A percentile compares a stretch with the other conserved stretches of the same genome.
phyloP scores from a whole-genome alignment of 192 early-diverging fungal genomes.

The Geranomyces michiganensis region DNA sequence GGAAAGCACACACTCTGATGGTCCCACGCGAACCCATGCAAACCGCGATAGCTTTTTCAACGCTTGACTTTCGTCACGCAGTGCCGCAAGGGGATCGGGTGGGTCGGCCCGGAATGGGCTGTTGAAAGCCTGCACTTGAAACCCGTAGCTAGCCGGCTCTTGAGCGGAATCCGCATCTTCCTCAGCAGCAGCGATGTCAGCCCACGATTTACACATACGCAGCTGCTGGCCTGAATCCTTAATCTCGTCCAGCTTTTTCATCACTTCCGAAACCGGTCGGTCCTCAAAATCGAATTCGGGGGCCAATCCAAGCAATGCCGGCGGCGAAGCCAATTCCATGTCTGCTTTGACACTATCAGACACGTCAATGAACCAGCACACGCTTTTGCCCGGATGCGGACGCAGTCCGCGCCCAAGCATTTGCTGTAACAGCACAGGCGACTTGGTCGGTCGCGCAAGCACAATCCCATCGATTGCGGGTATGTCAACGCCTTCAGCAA shows the following conservation, averaged over 20 bases:
- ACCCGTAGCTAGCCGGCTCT: background rate
- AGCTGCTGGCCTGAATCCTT: background rate
- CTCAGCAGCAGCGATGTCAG: background rate
- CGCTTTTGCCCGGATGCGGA: constrained; percentile 54
- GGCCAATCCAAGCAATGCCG: constrained; percentile 81
- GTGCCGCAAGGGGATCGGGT: background rate
- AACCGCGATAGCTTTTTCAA: constrained; percentile 17
- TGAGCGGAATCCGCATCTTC: background rate
- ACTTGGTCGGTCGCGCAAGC: constrained; percentile 83
- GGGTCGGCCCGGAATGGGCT: background rate
- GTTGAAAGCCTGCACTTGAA: background rate
- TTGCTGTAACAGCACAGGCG: constrained; percentile 86
- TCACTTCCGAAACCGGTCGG: too few species aligned
- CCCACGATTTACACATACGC: background rate
- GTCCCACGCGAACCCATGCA: constrained; percentile 34
- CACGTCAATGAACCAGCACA: constrained; percentile 87
- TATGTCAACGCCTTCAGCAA: constrained; percentile 82
- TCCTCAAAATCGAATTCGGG: constrained; percentile 50
- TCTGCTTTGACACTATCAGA: constrained; percentile 66
- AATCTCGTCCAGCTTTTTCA: constrained; percentile 30
- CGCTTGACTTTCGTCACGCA: background rate
- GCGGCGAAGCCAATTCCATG: constrained; percentile 63
- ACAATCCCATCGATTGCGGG: constrained; percentile 87
- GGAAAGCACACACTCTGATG: constrained; percentile 16
- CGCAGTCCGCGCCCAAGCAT: constrained; percentile 96